Evolutionary conservation across 176 grass and related monocot genomes (phyloP).

Genomic region (Avena atlantica): DNA sequence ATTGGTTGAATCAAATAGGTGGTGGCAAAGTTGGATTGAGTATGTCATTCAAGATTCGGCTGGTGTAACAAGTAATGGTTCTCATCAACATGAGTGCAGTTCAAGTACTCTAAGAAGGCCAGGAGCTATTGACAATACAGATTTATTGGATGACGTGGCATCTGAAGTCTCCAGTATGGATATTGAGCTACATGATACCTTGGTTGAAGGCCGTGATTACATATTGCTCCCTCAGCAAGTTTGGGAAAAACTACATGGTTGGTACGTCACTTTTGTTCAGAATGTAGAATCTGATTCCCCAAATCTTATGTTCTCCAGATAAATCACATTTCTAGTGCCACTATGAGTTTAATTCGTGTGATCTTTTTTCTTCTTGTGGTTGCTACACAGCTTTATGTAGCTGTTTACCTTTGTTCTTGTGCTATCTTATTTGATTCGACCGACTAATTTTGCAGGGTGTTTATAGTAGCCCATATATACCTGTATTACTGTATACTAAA

Average conservation of each 20-base stretch:
- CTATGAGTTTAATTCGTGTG: not conserved
- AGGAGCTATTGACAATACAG: conserved; percentile 85
- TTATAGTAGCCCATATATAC: conserved; percentile 30
- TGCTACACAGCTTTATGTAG: conserved; percentile 3
- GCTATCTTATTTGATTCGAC: not conserved
- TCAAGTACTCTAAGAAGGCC: conserved; percentile 68
- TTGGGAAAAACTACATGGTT: conserved; percentile 88
- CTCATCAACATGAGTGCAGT: conserved; percentile 66
- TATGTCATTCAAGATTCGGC: conserved; percentile 88
- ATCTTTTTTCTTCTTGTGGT: not conserved
- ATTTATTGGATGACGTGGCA: conserved; percentile 82
- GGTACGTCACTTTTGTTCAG: conserved; percentile 62
- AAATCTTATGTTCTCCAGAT: conserved; percentile 18
- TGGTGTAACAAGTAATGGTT: conserved; percentile 70
- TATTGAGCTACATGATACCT: conserved; percentile 94
- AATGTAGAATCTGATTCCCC: conserved; percentile 6
- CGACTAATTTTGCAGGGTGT: not conserved
- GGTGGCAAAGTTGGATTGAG: conserved; percentile 99
- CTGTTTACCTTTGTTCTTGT: conserved; percentile 23
- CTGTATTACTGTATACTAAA: conserved; percentile 9
- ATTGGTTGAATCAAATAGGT: conserved; percentile 59
- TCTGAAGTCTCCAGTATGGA: conserved; percentile 84
- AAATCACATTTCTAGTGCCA: conserved; percentile 22
- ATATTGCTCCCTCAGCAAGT: conserved; percentile 92
- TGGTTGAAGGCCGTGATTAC: conserved; percentile 96